phyloP scores from a whole-genome alignment of 1,284 basidiomycete species.

The Sanghuangporus weigelae region DNA sequence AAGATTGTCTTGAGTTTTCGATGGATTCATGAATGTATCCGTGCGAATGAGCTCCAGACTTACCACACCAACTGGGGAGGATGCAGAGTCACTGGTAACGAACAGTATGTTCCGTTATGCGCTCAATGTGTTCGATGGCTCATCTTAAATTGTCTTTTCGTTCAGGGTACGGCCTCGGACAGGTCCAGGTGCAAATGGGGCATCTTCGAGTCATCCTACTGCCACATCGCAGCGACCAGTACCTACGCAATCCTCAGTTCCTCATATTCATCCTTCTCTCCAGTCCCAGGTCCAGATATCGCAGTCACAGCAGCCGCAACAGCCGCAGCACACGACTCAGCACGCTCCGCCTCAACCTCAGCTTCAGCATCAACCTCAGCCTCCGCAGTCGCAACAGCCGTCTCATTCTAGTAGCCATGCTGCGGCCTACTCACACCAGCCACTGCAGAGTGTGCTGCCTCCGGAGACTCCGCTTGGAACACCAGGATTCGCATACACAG shows the following conservation, averaged over 20 bases:
- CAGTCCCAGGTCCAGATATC: not conserved
- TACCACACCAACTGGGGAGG: slow-evolving; percentile 71
- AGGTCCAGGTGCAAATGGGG: not conserved
- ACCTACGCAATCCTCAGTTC: slow-evolving; percentile 16
- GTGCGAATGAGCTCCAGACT: slow-evolving; percentile 58
- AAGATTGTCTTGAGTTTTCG: slow-evolving; percentile 66
- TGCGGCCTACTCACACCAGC: slow-evolving; percentile 5
- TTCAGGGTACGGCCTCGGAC: slow-evolving; percentile 10
- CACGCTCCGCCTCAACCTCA: slow-evolving; percentile 20
- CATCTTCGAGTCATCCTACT: not conserved
- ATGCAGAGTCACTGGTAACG: slow-evolving; percentile 71
- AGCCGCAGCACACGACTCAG: slow-evolving; percentile 10
- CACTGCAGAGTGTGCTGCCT: slow-evolving; percentile 18
- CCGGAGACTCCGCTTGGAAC: slow-evolving; percentile 24
- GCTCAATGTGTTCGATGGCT: not conserved
- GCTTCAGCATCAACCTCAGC: slow-evolving; percentile 23
- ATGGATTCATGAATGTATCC: slow-evolving; percentile 73
- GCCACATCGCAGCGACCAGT: not conserved
- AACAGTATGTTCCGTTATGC: slow-evolving; percentile 44
- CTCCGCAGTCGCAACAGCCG: slow-evolving; percentile 25
- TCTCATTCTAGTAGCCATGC: slow-evolving; percentile 19
- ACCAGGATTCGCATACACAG: slow-evolving; percentile 39
- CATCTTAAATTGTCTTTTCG: not conserved
- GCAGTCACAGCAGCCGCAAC: slow-evolving; percentile 9
- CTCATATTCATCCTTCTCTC: not conserved